Base-by-base conservation (phyloP, 176 grass and related monocot genomes). In the Phyllostachys edulis region DNA sequence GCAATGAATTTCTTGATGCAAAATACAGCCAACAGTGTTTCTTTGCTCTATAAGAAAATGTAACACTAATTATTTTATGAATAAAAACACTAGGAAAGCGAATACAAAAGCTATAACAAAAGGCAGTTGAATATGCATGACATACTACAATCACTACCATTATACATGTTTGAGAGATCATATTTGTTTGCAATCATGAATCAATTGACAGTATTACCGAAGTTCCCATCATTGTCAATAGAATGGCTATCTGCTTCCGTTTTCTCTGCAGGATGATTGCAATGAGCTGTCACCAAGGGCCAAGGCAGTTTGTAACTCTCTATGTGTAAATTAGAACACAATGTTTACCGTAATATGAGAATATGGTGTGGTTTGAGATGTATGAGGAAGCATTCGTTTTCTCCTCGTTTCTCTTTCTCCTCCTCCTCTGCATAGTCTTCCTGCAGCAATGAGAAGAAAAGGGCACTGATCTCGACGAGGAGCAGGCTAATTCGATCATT, bases 401-500 rank as follows among this genome's bases (percentile, higher is more conserved):
- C 4, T 94, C 91, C 72, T 95, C 93, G 2, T 78, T 89, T 89
- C 63, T 90, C 75, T 89, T 98, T 87, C 96, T 93, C 52, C 85
- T 98, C 70, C 64, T 90, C 80, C 96, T 84, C 66, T 95, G 92
- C 96, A 98, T 95, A 56, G 89, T 92, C 87, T 85, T 98, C 79
- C 82, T 88, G 63, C 50, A 75, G 76, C 76, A 90, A 60, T 80
- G 85, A 76, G 81, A 93, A 37, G 87, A 81, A 50, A 95, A 89
- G 69, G 92, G 95, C 61, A 95, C 89, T 77, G 91, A 87, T 84
- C 95, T 88, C 0, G 95, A 98, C 18, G 91, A 86, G 69, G 96
- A 98, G 78, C 86, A 89, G 78, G 94, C 96, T 77, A 95, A 85
- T 72, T 95, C 96, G 26, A 95, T 93, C 84, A 95, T 98, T 93